These are phyloP conservation scores for Microthlaspi erraticum DNA, from an alignment of 345 rosid genomes.

Conservation along the genomic window DNA sequence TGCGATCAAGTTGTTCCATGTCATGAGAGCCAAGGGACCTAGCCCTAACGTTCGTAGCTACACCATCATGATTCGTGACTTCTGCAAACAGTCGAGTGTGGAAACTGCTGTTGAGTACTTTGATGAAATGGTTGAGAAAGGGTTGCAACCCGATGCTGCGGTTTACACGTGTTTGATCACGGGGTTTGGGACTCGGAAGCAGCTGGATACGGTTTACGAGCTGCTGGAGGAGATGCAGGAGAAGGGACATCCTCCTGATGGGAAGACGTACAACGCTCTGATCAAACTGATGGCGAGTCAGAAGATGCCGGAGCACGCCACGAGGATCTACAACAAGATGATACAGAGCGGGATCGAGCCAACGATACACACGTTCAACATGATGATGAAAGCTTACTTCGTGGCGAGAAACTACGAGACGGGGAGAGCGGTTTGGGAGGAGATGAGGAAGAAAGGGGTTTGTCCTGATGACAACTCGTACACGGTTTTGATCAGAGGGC, in stretches of 20 bases:
- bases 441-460: slow-evolving; percentile 70
- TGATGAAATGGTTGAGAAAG: slow-evolving; percentile 73
- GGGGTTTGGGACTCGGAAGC: slow-evolving; percentile 74
- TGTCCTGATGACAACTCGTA: slow-evolving; percentile 92
- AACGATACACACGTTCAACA: slow-evolving; percentile 75
- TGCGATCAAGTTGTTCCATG: slow-evolving; percentile 77
- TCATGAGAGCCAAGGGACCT: slow-evolving; percentile 89
- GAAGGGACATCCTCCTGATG: slow-evolving; percentile 76
- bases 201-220: slow-evolving; percentile 68
- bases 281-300: slow-evolving; percentile 74
- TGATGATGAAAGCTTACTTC: slow-evolving; percentile 89
- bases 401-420: slow-evolving; percentile 61
- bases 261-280: slow-evolving; percentile 75
- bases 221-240: slow-evolving; percentile 85
- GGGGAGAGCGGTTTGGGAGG: slow-evolving; percentile 78
- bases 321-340: slow-evolving; percentile 71
- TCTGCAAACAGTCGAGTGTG: slow-evolving; percentile 80
- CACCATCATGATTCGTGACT: slow-evolving; percentile 67
- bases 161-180: slow-evolving; percentile 86
- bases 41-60: slow-evolving; percentile 69
- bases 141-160: slow-evolving; percentile 67
- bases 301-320: slow-evolving; percentile 74
- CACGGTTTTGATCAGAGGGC: slow-evolving; percentile 75
- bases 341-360: slow-evolving; percentile 62
- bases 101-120: slow-evolving; percentile 71